Conservation (phyloP, 169 alveolate genomes). For the Plasmodium falciparum region DNA sequence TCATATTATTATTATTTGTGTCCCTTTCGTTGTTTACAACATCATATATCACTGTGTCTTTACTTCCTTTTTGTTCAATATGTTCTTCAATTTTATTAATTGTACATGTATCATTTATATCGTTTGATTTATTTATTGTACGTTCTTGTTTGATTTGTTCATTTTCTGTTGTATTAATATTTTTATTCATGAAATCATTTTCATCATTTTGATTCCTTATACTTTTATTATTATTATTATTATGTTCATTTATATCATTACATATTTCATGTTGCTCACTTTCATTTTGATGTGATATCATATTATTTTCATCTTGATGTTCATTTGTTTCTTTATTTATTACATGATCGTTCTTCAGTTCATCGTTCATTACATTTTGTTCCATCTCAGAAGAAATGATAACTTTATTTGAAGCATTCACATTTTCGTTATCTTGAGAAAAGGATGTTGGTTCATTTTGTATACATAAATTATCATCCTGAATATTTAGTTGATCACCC, state of each 20-base stretch:
- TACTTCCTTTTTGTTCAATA: neutral
- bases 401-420: neutral
- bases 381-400: no score
- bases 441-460: no score
- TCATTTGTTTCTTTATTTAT: neutral
- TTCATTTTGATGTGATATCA: neutral
- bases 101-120: neutral
- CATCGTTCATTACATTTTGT: no score
- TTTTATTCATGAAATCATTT: neutral
- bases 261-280: neutral
- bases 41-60: conserved; percentile 12
- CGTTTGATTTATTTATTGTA: neutral
- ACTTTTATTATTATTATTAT: neutral
- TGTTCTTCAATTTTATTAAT: neutral
- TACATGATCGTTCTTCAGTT: no score
- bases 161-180: neutral
- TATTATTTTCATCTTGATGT: neutral
- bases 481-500: neutral
- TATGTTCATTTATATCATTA: neutral
- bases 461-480: neutral
- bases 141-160: neutral
- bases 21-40: neutral
- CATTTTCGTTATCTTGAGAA: neutral
- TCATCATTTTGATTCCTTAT: neutral
- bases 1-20: neutral